Percentiles rank a stretch among this genome's conserved stretches.
Conservation (phyloP, 2,329 filamentous ascomycete species). For the Zarea fungicola region DNA sequence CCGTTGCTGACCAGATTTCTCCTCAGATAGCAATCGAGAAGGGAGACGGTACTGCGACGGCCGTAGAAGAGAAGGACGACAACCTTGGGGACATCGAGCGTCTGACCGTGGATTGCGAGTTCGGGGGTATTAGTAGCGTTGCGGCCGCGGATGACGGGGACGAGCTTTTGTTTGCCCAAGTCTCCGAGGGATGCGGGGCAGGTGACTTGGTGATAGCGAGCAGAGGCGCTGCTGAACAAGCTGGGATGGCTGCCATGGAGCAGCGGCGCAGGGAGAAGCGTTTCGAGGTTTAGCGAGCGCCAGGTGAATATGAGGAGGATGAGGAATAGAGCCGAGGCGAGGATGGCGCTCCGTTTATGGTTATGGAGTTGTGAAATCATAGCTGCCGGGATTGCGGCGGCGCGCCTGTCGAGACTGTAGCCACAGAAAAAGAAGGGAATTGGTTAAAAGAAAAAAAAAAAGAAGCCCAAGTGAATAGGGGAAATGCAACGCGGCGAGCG, state of each 20-base stretch:
- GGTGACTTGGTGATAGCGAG: conserved; percentile 8
- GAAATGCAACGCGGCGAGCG: no score
- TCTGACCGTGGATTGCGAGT: conserved; percentile 5
- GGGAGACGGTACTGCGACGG: conserved; percentile 36
- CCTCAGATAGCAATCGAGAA: conserved; percentile 43
- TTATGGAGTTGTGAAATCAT: conserved; percentile 7
- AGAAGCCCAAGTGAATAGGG: no score
- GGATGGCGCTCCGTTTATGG: conserved; percentile 4
- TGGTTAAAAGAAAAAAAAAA: background rate
- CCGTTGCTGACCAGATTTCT: conserved; percentile 40
- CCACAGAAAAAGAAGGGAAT: background rate
- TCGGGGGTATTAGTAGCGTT: conserved; percentile 3
- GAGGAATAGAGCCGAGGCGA: conserved; percentile 8
- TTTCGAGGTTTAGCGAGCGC: conserved; percentile 10
- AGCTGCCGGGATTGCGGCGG: no score
- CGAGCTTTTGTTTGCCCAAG: background rate
- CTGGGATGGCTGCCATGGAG: background rate
- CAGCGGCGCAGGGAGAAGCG: conserved; percentile 10
- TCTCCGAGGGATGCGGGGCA: conserved; percentile 6
- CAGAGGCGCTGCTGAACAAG: background rate
- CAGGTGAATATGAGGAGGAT: conserved; percentile 9
- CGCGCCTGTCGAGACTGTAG: no score
- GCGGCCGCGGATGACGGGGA: conserved; percentile 10
- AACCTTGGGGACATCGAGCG: conserved; percentile 25
- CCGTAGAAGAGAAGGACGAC: conserved; percentile 43